Percentiles rank a stretch among this genome's conserved stretches.
phyloP scores from a whole-genome alignment of 345 rosid genomes.

The Ceriops zippeliana region DNA sequence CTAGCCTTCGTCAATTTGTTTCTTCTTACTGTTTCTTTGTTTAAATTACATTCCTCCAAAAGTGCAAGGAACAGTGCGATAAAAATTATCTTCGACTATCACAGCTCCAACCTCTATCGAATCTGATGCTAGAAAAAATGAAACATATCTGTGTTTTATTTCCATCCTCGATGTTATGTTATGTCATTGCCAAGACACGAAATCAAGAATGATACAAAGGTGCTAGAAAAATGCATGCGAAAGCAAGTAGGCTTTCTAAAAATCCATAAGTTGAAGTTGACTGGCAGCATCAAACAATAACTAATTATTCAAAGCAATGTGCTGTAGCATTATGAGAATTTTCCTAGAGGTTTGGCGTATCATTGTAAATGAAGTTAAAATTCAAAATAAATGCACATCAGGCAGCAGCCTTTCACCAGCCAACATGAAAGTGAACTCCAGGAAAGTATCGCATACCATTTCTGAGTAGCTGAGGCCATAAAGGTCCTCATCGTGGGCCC shows the following conservation, averaged over 20 bases:
- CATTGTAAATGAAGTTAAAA: neutral
- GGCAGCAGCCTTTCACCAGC: neutral
- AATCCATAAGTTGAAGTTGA: no score
- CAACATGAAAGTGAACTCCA: slow-evolving; percentile 3
- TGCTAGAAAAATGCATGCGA: no score
- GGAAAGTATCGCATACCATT: slow-evolving; percentile 48
- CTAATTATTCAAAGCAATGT: neutral
- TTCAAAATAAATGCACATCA: neutral
- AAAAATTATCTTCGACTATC: neutral
- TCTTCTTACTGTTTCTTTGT: neutral
- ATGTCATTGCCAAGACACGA: neutral
- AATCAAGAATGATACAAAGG: neutral
- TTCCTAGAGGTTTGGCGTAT: neutral
- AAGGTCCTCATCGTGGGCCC: slow-evolving; percentile 87
- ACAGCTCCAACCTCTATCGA: neutral
- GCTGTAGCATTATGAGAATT: neutral
- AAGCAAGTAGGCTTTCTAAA: no score
- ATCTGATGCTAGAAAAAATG: neutral
- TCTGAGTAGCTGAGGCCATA: slow-evolving; percentile 78
- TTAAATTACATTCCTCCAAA: neutral
- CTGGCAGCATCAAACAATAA: no score
- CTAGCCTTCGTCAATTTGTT: neutral
- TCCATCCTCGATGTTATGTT: neutral
- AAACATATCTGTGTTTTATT: neutral
- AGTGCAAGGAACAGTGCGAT: neutral